Conservation (phyloP, 169 alveolate genomes). For the Plasmodium vivax region DNA sequence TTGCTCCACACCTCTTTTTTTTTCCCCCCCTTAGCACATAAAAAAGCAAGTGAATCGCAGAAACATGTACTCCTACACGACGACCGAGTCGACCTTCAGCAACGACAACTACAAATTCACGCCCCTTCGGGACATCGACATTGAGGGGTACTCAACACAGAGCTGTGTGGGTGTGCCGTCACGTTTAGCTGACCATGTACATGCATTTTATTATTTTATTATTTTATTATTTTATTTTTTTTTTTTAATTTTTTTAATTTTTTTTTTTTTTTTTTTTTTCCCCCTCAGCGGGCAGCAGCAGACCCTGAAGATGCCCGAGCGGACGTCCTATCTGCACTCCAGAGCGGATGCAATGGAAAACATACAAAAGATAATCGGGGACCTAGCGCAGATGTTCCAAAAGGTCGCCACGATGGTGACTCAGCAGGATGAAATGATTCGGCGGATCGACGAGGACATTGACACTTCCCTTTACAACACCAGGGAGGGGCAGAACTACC, state of each 20-base stretch:
- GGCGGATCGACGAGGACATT: slow-evolving; percentile 84
- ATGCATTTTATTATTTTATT: neutral
- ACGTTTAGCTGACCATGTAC: neutral
- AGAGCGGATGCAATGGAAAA: slow-evolving; percentile 83
- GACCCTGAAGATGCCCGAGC: neutral
- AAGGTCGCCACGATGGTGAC: slow-evolving; percentile 82
- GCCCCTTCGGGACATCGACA: slow-evolving; percentile 42
- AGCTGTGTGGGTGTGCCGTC: neutral
- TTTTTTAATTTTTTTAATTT: too few species aligned
- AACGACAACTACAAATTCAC: slow-evolving; percentile 53
- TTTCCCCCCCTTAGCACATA: slow-evolving; percentile 71
- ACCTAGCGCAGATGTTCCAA: slow-evolving; percentile 84
- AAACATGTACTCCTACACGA: slow-evolving; percentile 76
- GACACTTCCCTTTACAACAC: slow-evolving; percentile 79
- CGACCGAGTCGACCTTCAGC: slow-evolving; percentile 45
- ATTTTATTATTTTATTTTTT: neutral
- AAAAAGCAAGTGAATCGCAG: slow-evolving; percentile 82
- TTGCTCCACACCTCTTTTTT: neutral
- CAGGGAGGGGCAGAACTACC: slow-evolving; percentile 74
- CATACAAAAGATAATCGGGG: slow-evolving; percentile 85
- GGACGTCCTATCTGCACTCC: slow-evolving; percentile 44
- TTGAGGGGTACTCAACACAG: slow-evolving; percentile 16
- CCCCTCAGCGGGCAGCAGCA: slow-evolving; percentile 52
- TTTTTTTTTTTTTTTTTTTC: neutral
- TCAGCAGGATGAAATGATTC: slow-evolving; percentile 86